Evolutionary conservation across 106 monocot genomes (phyloP), one percentile per base, ranked within the genome.

Genomic region (Allium sativum): DNA sequence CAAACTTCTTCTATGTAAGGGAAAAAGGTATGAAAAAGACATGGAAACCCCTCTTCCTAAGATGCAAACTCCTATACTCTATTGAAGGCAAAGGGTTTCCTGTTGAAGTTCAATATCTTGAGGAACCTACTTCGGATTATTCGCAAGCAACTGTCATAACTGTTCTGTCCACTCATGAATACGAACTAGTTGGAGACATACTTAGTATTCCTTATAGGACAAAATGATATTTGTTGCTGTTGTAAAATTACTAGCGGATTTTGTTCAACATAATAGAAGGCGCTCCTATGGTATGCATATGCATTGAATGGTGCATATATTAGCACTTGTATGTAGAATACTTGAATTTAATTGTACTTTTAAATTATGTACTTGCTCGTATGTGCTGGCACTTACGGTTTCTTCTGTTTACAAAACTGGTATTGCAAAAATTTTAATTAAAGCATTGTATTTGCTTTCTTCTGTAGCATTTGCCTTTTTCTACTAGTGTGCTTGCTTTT

Each of bases 181-280:
- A 90, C 77, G 96, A n/a, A n/a, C n/a, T n/a, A n/a, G n/a, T n/a
- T n/a, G 98, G 98, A 43, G 98, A 98, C 73, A 85, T 98, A 48
- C 68, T n/a, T 98, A 50, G 88, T 92, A 17, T 98, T 98, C 65
- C 92, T 98, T 52, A 98, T 88, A 17, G 92, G 98, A 65, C 92
- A 92, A 70, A 91, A 98, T 81, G 98, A 98, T 53, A 98, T 98
- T n/a, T 63, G 91, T 92, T 64, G 85, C 84, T 54, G 91, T 87
- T 65, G 91, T 82, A 40, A 72, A 76, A 47, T 65, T 88, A 53
- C 68, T 98, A 42, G 67, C 58, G 10, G 96, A 88, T 65, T 73
- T 78, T 74, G 55, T 64, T 70, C 73, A 69, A 59, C 56, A 70
- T 40, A 65, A 40, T 17, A 44, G 73, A 31, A 70, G 78, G 9